phyloP scores from a whole-genome alignment of 306 rosid species.

The Begonia loranthoides region DNA sequence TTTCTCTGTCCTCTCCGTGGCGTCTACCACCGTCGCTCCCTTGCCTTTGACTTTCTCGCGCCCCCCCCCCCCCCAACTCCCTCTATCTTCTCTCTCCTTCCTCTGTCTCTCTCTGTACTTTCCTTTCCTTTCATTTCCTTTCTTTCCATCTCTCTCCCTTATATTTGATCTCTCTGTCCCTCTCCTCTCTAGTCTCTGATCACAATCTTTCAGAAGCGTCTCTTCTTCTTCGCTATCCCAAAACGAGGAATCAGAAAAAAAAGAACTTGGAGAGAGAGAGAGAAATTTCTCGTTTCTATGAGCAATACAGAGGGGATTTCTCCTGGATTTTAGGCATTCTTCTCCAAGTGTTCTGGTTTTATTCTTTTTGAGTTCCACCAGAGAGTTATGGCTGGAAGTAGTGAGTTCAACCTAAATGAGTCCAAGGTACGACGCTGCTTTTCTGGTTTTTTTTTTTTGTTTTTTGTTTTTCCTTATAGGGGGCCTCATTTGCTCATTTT shows the following conservation, averaged over 20 bases:
- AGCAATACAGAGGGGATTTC: slow-evolving; percentile 18
- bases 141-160: no score
- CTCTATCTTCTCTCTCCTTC: no score
- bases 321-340: slow-evolving; percentile 17
- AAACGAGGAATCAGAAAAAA: slow-evolving; percentile 38
- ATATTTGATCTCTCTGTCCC: slow-evolving; percentile 20
- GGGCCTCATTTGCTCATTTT: no score
- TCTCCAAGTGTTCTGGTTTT: not conserved
- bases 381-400: slow-evolving; percentile 45
- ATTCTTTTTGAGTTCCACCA: not conserved
- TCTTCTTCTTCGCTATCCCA: slow-evolving; percentile 15
- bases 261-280: not conserved
- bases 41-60: not conserved
- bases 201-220: slow-evolving; percentile 22
- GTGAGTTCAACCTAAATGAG: slow-evolving; percentile 69
- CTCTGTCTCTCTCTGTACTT: slow-evolving; percentile 12
- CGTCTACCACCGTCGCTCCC: slow-evolving; percentile 50
- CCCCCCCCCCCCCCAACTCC: no score
- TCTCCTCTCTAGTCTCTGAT: slow-evolving; percentile 13
- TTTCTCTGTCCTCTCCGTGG: slow-evolving; percentile 71
- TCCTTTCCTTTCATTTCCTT: slow-evolving; percentile 11
- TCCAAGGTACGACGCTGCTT: slow-evolving; percentile 19
- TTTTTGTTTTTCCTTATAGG: no score
- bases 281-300: slow-evolving; percentile 6
- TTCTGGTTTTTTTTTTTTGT: no score